Evolutionary conservation across 2,329 filamentous ascomycete species (phyloP), one percentile per base, ranked within the genome.

Genomic region (Aspergillus quadricinctus): DNA sequence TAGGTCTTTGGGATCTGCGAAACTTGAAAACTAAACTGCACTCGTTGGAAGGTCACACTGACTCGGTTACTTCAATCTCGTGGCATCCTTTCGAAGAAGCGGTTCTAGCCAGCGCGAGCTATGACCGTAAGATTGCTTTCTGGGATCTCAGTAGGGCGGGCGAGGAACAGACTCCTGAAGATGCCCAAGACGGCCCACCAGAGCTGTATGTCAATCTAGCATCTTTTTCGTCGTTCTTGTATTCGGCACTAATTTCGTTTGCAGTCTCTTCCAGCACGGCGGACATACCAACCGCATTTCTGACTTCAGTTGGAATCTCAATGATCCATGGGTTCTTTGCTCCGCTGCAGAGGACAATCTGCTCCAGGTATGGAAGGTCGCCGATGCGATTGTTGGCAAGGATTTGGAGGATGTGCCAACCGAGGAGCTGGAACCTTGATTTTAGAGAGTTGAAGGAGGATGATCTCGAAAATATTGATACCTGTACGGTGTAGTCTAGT

Each of bases 241-340:
- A 41, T 23, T 14, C 10, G 19, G 46, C 37, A 29, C 58, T 58
- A 43, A 56, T 57, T 14, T 57, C 49, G 31, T 49, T 11, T 45
- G 48, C 60, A 92, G 89, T 49, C 79, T 99, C 1, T 99, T 99
- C 77, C 97, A 99, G 92, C 94, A 99, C 69, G 94, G 94, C 59
- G 94, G 94, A 31, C 95, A 99, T 78, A 99, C 94, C 10, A 97
- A 97, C 76, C 89, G 95, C 64, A 85, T 99, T 59, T 92, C 90
- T 37, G 95, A 99, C 75, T 99, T 99, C 70, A 93, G 89, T 76
- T 99, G 93, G 93, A 99, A 99, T 75, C 85, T 86, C 64, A 96
- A 96, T 71, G 92, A 97, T 68, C 92, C 93, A 4, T 99, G 95
- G 95, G 85, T 97, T 54, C 89, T 99, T 64, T 92, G 92, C 73